Base-by-base conservation (phyloP, 2,329 filamentous ascomycete genomes). In the Aspergillus spinulosporus region DNA sequence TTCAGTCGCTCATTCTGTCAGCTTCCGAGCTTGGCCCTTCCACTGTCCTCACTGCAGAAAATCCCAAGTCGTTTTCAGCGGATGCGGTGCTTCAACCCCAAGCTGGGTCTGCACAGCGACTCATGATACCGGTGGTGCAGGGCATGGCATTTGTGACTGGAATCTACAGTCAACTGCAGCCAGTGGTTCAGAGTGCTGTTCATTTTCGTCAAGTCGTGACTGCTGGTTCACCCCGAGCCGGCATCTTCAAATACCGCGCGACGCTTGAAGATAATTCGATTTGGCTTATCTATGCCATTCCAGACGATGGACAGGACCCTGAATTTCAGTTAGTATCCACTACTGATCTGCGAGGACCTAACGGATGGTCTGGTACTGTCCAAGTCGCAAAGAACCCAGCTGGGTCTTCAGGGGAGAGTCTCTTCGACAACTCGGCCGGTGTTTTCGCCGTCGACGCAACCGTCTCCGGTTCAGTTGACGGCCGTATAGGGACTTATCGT, bases 131-230 rank as follows among this genome's bases (percentile, higher is more conserved):
- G 0, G 69, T 97, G 5, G 85, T 96, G 0, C 93, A 97, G 68
- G 94, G 94, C 8, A 94, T 95, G 85, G 88, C 85, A 0, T 96
- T 92, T 65, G 79, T 96, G 14, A 97, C 92, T 4, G 92, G 81
- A 0, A 72, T 88, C 14, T 97, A 92, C 73, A 80, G 80, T 52
- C 84, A 85, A 31, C 80, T 85, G 0, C 86, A 84, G 5, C 93
- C 93, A 0, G 68, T 87, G 3, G 80, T 97, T 43, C 86, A 92
- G 64, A 88, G 87, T 21, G 86, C 85, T 1, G 82, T 94, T 1
- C 88, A 87, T 58, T 95, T 93, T 77, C 80, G 81, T 56, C 85
- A 81, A 14, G 78, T 97, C 47, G 76, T 76, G 3, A 75, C 75
- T 37, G 77, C 76, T n/a, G 75, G 76, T 4, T 73, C 79, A 1